Evolutionary conservation across 148 eudicot species (phyloP).

Genomic region (Vaccinium darrowii): DNA sequence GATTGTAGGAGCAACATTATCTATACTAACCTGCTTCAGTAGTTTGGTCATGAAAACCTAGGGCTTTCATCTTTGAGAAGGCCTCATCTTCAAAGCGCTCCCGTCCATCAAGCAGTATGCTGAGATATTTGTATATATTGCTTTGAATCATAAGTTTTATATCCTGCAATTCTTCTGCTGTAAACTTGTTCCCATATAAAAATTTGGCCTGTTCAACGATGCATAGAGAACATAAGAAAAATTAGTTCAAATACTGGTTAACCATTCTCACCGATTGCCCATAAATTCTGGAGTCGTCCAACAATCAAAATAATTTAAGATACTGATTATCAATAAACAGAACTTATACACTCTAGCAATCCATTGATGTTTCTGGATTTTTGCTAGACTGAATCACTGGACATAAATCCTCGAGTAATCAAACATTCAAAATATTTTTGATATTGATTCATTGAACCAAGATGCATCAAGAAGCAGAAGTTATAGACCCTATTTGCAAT

Average conservation of each 20-base stretch:
- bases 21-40: conserved; percentile 50
- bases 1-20: conserved; percentile 2
- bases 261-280: neutral
- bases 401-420: neutral
- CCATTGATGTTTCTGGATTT: neutral
- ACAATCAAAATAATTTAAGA: neutral
- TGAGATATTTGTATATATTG: conserved; percentile 84
- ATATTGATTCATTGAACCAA: neutral
- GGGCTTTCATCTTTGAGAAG: conserved; percentile 32
- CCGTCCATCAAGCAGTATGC: conserved; percentile 88
- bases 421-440: neutral
- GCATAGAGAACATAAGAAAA: conserved; percentile 14
- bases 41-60: conserved; percentile 27
- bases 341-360: neutral
- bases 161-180: conserved; percentile 72
- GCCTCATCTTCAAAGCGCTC: conserved; percentile 94
- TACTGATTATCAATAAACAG: neutral
- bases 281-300: neutral
- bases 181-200: conserved; percentile 77
- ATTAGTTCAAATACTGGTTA: neutral
- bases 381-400: neutral
- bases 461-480: neutral
- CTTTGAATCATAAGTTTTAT: conserved; percentile 95
- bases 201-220: conserved; percentile 72
- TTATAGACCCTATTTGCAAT: neutral